Conservation (phyloP, 495 filamentous ascomycete genomes). For the Neurospora terricola region DNA sequence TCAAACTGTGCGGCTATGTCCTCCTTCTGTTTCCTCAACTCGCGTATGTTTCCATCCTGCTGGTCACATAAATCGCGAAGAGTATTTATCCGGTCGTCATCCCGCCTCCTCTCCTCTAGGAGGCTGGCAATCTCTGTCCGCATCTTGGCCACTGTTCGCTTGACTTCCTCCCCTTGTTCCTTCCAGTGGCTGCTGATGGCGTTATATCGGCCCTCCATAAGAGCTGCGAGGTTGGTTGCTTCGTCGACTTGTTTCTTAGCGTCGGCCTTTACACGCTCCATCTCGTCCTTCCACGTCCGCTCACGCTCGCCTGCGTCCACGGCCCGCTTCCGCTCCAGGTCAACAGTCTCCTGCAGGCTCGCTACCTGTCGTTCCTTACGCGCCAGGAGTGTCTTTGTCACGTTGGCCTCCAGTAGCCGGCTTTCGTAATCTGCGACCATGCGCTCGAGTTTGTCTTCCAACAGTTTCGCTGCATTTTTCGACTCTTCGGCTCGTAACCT, state of each 20-base stretch:
- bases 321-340: conserved; percentile 56
- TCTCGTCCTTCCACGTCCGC: conserved; percentile 47
- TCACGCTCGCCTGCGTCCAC: conserved; percentile 49
- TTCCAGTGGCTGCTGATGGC: conserved; percentile 57
- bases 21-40: conserved; percentile 49
- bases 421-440: conserved; percentile 56
- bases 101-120: conserved; percentile 39
- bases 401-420: conserved; percentile 58
- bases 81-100: conserved; percentile 46
- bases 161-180: conserved; percentile 52
- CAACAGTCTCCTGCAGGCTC: conserved; percentile 55
- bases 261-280: conserved; percentile 51
- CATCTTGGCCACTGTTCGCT: conserved; percentile 43
- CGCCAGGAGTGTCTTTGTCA: conserved; percentile 58
- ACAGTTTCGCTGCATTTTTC: conserved; percentile 57
- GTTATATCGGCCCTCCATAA: conserved; percentile 58
- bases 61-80: conserved; percentile 59
- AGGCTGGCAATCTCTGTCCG: conserved; percentile 38
- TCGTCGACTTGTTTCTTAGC: conserved; percentile 54
- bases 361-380: conserved; percentile 76
- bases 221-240: conserved; percentile 42
- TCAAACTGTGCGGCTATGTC: conserved; percentile 47
- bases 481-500: conserved; percentile 63
- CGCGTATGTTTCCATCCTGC: conserved; percentile 55
- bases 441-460: conserved; percentile 65